A percentile compares a stretch with the other conserved stretches of the same genome.
Conservation (phyloP, 257 asterid species). For the Nicotiana otophora region DNA sequence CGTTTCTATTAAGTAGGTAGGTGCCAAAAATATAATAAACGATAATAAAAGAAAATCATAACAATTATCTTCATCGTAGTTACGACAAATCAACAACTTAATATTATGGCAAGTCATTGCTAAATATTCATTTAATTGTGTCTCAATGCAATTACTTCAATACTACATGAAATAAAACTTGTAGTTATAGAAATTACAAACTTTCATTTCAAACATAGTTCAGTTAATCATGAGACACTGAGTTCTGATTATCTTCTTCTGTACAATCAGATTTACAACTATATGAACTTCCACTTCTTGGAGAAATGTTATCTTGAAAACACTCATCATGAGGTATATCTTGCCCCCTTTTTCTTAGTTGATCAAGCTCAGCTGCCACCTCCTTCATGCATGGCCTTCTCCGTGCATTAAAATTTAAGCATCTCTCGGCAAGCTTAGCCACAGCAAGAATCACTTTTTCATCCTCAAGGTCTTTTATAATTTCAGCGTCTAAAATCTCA, state of each 20-base stretch:
- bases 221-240: background rate
- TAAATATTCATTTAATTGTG: background rate
- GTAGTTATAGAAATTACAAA: background rate
- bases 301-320: background rate
- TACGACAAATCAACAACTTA: background rate
- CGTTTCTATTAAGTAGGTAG: no score
- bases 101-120: background rate
- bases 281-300: background rate
- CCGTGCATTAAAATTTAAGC: conserved; percentile 18
- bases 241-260: background rate
- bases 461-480: conserved; percentile 13
- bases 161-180: background rate
- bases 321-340: background rate
- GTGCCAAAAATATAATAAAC: background rate
- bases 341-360: conserved; percentile 11
- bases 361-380: conserved; percentile 30
- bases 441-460: conserved; percentile 18
- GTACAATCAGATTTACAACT: background rate
- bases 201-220: background rate
- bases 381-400: conserved; percentile 34
- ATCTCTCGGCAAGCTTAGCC: conserved; percentile 10
- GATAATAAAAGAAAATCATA: background rate
- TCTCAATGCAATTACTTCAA: background rate
- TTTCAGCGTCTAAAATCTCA: conserved; percentile 18
- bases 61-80: background rate